Conservation (phyloP, 2,329 filamentous ascomycete genomes). For the Apiospora malaysiana region DNA sequence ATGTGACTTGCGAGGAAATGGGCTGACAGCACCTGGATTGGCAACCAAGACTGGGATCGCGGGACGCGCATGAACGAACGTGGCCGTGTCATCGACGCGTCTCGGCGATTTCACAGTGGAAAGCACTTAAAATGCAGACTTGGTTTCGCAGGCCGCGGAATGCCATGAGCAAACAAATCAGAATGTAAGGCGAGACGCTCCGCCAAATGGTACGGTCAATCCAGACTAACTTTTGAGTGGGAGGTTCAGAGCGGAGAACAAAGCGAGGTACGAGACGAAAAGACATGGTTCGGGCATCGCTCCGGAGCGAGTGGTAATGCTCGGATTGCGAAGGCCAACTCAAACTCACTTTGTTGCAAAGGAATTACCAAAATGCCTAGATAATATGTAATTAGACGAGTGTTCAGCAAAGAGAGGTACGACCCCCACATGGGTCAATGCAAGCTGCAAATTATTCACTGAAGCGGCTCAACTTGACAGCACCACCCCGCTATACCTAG, state of each 20-base stretch:
- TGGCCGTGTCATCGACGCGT: background rate
- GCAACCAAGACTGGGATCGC: background rate
- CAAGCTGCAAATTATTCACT: constrained; percentile 12
- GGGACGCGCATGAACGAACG: background rate
- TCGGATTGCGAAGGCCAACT: background rate
- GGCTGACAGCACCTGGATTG: background rate
- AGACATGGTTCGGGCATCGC: background rate
- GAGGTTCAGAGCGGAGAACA: background rate
- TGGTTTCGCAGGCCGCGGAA: background rate
- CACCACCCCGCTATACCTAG: constrained; percentile 8
- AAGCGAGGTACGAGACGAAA: background rate
- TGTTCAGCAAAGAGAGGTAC: background rate
- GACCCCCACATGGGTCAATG: background rate
- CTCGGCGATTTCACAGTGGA: background rate
- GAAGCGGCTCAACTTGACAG: background rate
- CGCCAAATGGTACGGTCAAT: background rate
- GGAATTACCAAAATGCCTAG: background rate
- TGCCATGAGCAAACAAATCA: background rate
- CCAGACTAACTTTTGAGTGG: background rate
- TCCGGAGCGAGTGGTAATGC: background rate
- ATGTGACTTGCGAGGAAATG: constrained; percentile 4
- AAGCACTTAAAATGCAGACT: background rate
- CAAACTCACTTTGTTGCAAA: background rate
- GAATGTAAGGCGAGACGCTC: background rate
- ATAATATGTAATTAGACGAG: background rate